These are phyloP conservation scores for Westerdykella sp. DNA, from an alignment of 2,329 filamentous ascomycete species.

Conservation along the genomic window DNA sequence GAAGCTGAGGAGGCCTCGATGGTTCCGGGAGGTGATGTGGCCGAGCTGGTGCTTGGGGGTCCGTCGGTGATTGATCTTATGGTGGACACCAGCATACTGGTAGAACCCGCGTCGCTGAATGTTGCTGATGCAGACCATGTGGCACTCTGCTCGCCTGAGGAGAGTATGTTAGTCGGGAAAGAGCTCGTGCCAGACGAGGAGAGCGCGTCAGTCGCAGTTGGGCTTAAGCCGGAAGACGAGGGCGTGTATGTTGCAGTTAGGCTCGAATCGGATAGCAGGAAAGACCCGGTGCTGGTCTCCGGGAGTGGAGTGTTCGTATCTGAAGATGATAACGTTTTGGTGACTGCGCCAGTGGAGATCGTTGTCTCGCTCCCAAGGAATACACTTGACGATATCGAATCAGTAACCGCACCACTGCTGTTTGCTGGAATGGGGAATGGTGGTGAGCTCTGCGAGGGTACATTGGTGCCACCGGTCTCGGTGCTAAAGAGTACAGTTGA, in stretches of 20 bases:
- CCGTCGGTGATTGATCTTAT: neutral
- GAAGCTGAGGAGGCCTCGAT: neutral
- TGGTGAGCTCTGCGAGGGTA: no score
- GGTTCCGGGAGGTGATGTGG: neutral
- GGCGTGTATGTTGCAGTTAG: neutral
- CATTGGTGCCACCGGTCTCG: no score
- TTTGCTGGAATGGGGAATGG: no score
- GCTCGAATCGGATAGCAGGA: neutral
- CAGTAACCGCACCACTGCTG: no score
- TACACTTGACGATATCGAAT: no score
- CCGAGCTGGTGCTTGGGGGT: conserved; percentile 1
- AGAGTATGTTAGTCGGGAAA: neutral
- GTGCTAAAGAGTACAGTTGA: neutral
- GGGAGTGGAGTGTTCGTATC: neutral
- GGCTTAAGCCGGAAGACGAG: neutral
- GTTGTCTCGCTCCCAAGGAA: conserved; percentile 1
- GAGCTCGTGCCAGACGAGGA: no score
- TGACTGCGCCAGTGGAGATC: neutral
- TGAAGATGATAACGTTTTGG: neutral
- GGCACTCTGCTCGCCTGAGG: neutral
- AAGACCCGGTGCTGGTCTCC: neutral
- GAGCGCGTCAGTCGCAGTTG: no score
- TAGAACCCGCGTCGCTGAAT: no score
- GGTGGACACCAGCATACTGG: no score
- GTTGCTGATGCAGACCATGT: no score